Evolutionary conservation across 768 basidiomycete genomes (phyloP).

Genomic region (Guyanaporus albipodus): DNA sequence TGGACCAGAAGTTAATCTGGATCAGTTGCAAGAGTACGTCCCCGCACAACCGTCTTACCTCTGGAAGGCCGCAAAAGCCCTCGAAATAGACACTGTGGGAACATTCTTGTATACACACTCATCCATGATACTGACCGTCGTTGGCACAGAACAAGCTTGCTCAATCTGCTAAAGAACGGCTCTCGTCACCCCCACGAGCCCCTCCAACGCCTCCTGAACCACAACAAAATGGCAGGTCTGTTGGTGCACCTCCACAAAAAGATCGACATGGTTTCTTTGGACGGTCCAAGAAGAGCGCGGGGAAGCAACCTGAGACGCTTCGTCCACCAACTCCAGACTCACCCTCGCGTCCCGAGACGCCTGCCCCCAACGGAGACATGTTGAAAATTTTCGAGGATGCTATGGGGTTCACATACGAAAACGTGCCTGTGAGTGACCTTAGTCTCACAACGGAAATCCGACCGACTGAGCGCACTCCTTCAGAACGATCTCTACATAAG

Average conservation of each 20-base stretch:
- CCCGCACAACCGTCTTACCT: neutral
- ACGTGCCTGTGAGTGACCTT: neutral
- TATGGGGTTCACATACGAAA: no score
- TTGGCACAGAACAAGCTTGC: neutral
- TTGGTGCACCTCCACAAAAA: neutral
- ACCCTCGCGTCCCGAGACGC: neutral
- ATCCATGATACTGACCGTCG: neutral
- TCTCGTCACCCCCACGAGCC: neutral
- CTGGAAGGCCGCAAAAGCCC: neutral
- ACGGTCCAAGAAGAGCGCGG: no score
- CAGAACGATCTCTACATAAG: neutral
- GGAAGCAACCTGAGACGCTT: neutral
- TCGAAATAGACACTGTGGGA: neutral
- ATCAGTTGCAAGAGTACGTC: neutral
- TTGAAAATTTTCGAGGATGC: no score
- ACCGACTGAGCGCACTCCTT: neutral
- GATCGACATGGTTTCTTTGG: no score
- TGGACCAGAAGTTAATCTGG: neutral
- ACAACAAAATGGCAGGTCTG: neutral
- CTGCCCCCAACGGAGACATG: neutral
- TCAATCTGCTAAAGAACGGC: neutral
- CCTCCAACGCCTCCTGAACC: neutral
- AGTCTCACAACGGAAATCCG: neutral
- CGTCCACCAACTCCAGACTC: neutral
- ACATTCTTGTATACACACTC: neutral